phyloP scores from a whole-genome alignment of 1,139 yeast species.

The Debaryomycetaceae sp. region DNA sequence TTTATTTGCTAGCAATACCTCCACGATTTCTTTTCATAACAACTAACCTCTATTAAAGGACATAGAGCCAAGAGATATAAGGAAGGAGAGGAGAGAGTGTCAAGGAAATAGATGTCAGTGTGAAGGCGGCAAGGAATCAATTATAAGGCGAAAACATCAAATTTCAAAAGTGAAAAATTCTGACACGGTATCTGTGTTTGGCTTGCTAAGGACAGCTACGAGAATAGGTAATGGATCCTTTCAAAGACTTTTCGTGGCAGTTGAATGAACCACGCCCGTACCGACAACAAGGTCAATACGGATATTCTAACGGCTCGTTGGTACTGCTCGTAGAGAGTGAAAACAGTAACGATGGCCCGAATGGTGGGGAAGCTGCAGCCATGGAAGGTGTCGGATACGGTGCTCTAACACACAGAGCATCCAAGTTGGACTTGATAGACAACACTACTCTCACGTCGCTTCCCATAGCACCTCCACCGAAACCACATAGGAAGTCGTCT shows the following conservation, averaged over 20 bases:
- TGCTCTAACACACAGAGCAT: slow-evolving; percentile 32
- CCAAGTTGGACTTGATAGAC: slow-evolving; percentile 62
- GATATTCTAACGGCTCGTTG: neutral
- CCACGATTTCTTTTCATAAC: neutral
- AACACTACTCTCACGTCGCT: slow-evolving; percentile 60
- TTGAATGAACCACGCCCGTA: neutral
- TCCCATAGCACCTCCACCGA: slow-evolving; percentile 59
- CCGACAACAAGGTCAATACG: no score
- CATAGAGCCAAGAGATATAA: neutral
- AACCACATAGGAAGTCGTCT: slow-evolving; percentile 6
- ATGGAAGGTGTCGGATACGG: neutral
- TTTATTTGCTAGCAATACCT: neutral
- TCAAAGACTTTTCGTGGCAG: neutral
- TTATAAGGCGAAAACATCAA: no score
- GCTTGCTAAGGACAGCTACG: neutral
- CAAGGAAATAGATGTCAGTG: no score
- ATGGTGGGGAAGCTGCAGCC: neutral
- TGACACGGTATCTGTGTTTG: neutral
- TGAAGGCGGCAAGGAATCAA: no score
- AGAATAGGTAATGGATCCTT: neutral
- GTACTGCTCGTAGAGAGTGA: neutral
- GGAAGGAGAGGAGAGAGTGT: neutral
- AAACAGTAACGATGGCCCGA: neutral
- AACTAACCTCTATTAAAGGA: neutral
- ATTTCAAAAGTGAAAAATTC: neutral